Base-by-base conservation (phyloP, 2,329 filamentous ascomycete species). In the Pseudocercospora macadamiae region DNA sequence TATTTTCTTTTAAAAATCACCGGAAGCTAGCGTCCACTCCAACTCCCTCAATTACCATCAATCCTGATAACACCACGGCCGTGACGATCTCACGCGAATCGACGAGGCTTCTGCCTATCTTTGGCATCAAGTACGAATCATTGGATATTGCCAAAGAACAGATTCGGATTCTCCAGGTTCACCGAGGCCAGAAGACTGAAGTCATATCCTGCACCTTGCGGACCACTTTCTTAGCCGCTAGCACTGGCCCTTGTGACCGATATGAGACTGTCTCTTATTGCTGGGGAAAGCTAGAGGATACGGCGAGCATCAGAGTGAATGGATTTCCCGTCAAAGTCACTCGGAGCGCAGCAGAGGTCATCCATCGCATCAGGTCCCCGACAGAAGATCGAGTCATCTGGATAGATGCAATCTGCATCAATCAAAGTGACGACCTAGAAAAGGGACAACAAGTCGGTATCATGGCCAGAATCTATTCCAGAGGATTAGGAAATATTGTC, bases 331-430 rank as follows among this genome's bases (percentile, higher is more conserved):
- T 49, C 21, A 42, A 36, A 2, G 25, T 60, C 1, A 57, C 39
- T 1, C 23, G 19, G 8, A 60, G 49, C 30, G 26, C 56, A 2
- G 54, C 51, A 2, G 44, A 51, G 2, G 58, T 32, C 9, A 47
- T 23, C 49, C 53, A 37, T 45, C 53, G 28, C 42, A 44, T 37
- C 3, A 39, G 14, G n/a, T 48, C 16, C 25, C 42, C 18, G 23
- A 12, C 16, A 21, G 25, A 5, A 7, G 39, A 16, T 12, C 9
- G n/a, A n/a, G 44, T 9, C 16, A 36, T 61, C 16, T 61, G 61
- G 61, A 57, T 64, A 32, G 61, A 62, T 32, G 56, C 59, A 10
- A 55, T 63, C n/a, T 63, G 63, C 34, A 63, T 63, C 18, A 51
- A 63, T 28, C 63, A 65, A 32, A 19, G 36, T 2, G 53, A 62